Conservation (phyloP, 768 basidiomycete species). For the Pholiota conissans region DNA sequence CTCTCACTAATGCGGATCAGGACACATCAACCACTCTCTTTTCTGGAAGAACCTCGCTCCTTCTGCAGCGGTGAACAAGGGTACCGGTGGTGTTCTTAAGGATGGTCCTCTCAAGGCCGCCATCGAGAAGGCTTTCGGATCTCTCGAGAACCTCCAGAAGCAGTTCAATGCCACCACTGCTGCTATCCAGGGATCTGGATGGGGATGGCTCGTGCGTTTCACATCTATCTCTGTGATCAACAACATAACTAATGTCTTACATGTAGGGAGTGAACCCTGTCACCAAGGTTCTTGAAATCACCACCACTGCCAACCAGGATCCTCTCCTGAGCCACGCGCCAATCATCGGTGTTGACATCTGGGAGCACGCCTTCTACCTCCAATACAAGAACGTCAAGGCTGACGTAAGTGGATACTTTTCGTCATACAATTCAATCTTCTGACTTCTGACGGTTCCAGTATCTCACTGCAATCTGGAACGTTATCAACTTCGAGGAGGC, state of each 20-base stretch:
- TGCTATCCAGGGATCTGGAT: conserved; percentile 90
- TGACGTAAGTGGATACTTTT: conserved; percentile 59
- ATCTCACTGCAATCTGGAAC: conserved; percentile 94
- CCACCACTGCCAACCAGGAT: conserved; percentile 96
- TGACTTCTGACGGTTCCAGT: conserved; percentile 56
- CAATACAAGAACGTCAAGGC: conserved; percentile 96
- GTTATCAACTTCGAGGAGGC: conserved; percentile 94
- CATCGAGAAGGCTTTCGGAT: conserved; percentile 64
- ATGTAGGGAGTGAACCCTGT: conserved; percentile 66
- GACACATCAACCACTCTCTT: conserved; percentile 92
- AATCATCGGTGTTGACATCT: conserved; percentile 91
- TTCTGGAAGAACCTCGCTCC: conserved; percentile 97
- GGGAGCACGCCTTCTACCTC: conserved; percentile 97
- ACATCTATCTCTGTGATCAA: neutral
- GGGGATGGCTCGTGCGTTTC: conserved; percentile 88
- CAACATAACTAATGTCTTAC: neutral
- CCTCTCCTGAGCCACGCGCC: conserved; percentile 76
- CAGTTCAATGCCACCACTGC: conserved; percentile 85
- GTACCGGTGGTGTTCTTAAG: conserved; percentile 57
- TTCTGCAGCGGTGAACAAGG: conserved; percentile 48
- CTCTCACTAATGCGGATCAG: conserved; percentile 37
- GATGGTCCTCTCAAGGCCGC: conserved; percentile 68
- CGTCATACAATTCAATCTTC: conserved; percentile 27
- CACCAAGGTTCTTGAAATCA: conserved; percentile 76
- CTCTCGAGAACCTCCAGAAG: conserved; percentile 68